phyloP scores from a whole-genome alignment of 352 stramenopile species.

The Phytophthora fragariae region DNA sequence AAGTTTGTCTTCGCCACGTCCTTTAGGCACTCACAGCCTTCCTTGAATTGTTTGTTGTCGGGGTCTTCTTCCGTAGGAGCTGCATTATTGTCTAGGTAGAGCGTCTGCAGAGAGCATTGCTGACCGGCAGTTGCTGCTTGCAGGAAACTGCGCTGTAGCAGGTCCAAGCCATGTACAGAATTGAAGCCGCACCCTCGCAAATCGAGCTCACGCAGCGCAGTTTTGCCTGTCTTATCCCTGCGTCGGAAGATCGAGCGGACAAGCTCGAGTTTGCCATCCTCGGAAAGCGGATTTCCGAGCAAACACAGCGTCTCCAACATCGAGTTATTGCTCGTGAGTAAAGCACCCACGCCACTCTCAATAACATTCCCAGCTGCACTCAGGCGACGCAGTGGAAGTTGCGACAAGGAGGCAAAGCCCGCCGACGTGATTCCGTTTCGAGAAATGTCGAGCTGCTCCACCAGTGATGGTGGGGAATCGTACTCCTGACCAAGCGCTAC shows the following conservation, averaged over 20 bases:
- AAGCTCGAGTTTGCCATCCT: constrained; percentile 49
- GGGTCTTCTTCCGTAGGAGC: constrained; percentile 6
- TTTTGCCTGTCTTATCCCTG: constrained; percentile 30
- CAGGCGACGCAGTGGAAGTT: constrained; percentile 35
- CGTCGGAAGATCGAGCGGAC: constrained; percentile 40
- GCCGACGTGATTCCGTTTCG: constrained; percentile 52
- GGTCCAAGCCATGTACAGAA: constrained; percentile 15
- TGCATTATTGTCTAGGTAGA: constrained; percentile 22
- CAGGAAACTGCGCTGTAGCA: constrained; percentile 36
- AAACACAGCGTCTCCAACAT: constrained; percentile 45
- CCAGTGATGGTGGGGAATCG: neutral
- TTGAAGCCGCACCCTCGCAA: constrained; percentile 47
- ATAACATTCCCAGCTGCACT: constrained; percentile 46
- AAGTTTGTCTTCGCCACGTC: constrained; percentile 26
- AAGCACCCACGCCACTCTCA: constrained; percentile 34
- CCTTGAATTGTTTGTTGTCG: constrained; percentile 7
- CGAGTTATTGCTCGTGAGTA: constrained; percentile 32
- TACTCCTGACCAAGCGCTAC: constrained; percentile 6
- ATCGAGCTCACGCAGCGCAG: constrained; percentile 38
- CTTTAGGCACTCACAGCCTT: constrained; percentile 20
- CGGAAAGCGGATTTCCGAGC: constrained; percentile 43
- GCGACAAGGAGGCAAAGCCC: constrained; percentile 41
- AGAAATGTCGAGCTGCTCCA: constrained; percentile 59
- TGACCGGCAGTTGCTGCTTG: constrained; percentile 36
- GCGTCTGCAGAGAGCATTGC: constrained; percentile 26